Percentiles rank a stretch among this genome's conserved stretches.
These are phyloP conservation scores for Sugiyamaella neomexicana DNA, from an alignment of 1,139 yeast genomes.

Conservation along the genomic window DNA sequence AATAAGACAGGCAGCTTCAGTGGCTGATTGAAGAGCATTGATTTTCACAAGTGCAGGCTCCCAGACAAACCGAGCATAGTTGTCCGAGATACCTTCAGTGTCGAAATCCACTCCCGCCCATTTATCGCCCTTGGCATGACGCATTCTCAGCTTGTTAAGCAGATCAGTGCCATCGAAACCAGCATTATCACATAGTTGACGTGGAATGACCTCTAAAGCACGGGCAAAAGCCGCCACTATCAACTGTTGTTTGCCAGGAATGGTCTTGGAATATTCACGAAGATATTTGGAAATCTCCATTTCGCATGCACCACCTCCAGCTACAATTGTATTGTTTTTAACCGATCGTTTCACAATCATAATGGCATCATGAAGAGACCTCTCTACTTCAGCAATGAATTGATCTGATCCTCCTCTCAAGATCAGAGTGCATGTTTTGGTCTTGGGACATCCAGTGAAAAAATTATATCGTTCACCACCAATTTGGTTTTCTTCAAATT, in stretches of 20 bases:
- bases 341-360: constrained; percentile 97
- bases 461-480: constrained; percentile 94
- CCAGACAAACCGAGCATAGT: constrained; percentile 88
- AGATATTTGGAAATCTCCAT: constrained; percentile 92
- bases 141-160: constrained; percentile 84
- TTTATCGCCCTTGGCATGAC: constrained; percentile 87
- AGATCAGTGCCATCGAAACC: constrained; percentile 96
- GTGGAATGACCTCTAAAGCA: constrained; percentile 93
- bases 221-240: constrained; percentile 90
- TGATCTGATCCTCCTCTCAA: constrained; percentile 98
- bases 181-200: constrained; percentile 96
- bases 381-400: constrained; percentile 96
- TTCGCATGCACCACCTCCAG: constrained; percentile 99
- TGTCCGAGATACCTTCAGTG: constrained; percentile 77
- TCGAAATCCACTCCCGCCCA: constrained; percentile 95
- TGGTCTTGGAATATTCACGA: constrained; percentile 80
- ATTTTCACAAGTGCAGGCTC: constrained; percentile 94
- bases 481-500: constrained; percentile 89
- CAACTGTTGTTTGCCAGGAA: constrained; percentile 94
- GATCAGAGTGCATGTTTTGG: constrained; percentile 89
- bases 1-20: constrained; percentile 95
- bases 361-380: constrained; percentile 96
- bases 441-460: constrained; percentile 88
- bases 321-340: constrained; percentile 81
- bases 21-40: constrained; percentile 92